phyloP scores from a whole-genome alignment of 2,329 filamentous ascomycete species.

The Ambrosiella beaveri region DNA sequence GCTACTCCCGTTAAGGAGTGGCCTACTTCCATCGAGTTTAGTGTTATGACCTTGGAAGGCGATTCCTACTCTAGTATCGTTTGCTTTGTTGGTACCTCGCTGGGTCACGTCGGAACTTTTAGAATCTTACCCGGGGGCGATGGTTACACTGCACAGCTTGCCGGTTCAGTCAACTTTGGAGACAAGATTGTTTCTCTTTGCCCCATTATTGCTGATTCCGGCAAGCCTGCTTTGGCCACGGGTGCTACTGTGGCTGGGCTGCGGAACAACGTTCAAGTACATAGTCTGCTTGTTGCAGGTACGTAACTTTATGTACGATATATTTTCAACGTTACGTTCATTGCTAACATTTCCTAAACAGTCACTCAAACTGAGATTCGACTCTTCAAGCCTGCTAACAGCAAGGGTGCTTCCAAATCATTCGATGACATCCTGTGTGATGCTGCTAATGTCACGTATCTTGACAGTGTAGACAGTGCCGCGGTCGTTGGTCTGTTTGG shows the following conservation, averaged over 20 bases:
- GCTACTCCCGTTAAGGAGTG: slow-evolving; percentile 40
- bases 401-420: slow-evolving; percentile 81
- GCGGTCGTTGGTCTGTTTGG: slow-evolving; percentile 74
- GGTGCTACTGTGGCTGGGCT: slow-evolving; percentile 60
- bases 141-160: slow-evolving; percentile 55
- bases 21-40: slow-evolving; percentile 73
- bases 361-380: slow-evolving; percentile 55
- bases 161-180: slow-evolving; percentile 49
- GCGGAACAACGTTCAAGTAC: slow-evolving; percentile 53
- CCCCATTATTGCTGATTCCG: slow-evolving; percentile 64
- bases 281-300: slow-evolving; percentile 67
- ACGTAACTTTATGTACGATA: slow-evolving; percentile 18
- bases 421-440: slow-evolving; percentile 77
- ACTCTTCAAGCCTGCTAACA: slow-evolving; percentile 68
- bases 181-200: slow-evolving; percentile 58
- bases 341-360: slow-evolving; percentile 20
- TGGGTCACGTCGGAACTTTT: slow-evolving; percentile 73
- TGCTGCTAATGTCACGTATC: slow-evolving; percentile 57
- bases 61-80: slow-evolving; percentile 90
- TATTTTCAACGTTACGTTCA: not conserved
- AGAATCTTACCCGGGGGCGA: slow-evolving; percentile 67
- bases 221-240: slow-evolving; percentile 58
- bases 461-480: slow-evolving; percentile 50
- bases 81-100: slow-evolving; percentile 76
- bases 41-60: slow-evolving; percentile 82